These are phyloP conservation scores for Hylodesmum podocarpum DNA, from an alignment of 306 rosid species.

Conservation along the genomic window DNA sequence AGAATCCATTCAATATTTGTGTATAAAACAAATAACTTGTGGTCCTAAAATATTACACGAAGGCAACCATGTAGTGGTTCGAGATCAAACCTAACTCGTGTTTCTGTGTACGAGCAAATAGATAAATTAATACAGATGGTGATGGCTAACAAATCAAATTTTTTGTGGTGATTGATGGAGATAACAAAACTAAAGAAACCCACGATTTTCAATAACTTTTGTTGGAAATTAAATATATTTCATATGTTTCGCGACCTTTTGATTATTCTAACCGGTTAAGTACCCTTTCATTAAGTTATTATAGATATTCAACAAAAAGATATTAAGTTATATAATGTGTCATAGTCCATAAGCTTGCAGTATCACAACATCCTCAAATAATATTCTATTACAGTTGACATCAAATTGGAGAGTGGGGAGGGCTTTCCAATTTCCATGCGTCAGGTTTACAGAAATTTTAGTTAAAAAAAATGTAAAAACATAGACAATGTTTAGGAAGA, in stretches of 20 bases:
- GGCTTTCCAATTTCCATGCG: background rate
- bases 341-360: background rate
- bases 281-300: background rate
- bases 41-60: background rate
- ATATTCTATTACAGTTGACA: slow-evolving; percentile 2
- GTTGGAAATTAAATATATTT: background rate
- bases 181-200: too few relatives aligned
- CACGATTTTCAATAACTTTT: too few relatives aligned
- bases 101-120: too few relatives aligned
- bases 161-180: too few relatives aligned
- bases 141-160: too few relatives aligned
- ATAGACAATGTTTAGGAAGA: too few relatives aligned
- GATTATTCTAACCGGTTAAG: background rate
- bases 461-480: background rate
- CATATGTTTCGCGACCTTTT: background rate
- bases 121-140: too few relatives aligned
- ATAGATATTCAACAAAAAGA: too few relatives aligned
- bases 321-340: too few relatives aligned
- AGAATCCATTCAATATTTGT: background rate
- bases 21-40: background rate
- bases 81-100: background rate
- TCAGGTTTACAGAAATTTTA: too few relatives aligned
- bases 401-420: background rate
- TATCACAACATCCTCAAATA: background rate
- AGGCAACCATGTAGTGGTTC: background rate